phyloP scores from a whole-genome alignment of 805 yeast species.

The baker's yeast (Saccharomyces cerevisiae) region DNA sequence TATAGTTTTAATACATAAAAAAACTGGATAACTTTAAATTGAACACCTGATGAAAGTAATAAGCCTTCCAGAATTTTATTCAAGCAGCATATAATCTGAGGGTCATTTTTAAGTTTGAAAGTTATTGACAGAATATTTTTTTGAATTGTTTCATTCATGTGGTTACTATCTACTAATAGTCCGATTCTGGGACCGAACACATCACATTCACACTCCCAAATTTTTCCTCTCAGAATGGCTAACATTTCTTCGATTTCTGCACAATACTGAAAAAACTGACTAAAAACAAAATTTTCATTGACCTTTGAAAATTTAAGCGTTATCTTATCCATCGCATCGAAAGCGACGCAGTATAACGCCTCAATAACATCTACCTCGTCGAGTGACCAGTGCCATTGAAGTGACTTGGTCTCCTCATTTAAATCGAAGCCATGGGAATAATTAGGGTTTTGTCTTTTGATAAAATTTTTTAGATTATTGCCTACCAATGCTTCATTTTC shows the following conservation, averaged over 20 bases:
- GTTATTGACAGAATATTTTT: slow-evolving; percentile 33
- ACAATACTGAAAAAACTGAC: slow-evolving; percentile 12
- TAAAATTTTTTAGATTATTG: neutral
- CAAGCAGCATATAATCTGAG: slow-evolving; percentile 27
- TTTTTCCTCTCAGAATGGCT: slow-evolving; percentile 11
- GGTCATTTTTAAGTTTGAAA: slow-evolving; percentile 33
- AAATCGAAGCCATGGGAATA: neutral
- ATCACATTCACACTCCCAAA: slow-evolving; percentile 10
- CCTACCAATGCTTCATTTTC: neutral
- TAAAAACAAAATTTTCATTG: slow-evolving; percentile 3
- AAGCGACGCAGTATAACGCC: neutral
- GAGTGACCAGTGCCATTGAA: neutral
- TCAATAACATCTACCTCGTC: neutral
- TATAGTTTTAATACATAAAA: slow-evolving; percentile 25
- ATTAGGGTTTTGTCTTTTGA: neutral
- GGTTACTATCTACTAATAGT: slow-evolving; percentile 6
- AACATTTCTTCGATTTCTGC: slow-evolving; percentile 14
- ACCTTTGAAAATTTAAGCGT: slow-evolving; percentile 2
- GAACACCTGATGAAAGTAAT: slow-evolving; percentile 38
- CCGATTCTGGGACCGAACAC: slow-evolving; percentile 2
- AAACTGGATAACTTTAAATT: slow-evolving; percentile 36
- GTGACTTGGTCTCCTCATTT: neutral
- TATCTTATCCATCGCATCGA: slow-evolving; percentile 5
- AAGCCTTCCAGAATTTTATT: slow-evolving; percentile 38
- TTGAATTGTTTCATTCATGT: slow-evolving; percentile 32